Evolutionary conservation across 345 rosid genomes (phyloP), one percentile per base, ranked within the genome.

Genomic region (Luvunga scandens): DNA sequence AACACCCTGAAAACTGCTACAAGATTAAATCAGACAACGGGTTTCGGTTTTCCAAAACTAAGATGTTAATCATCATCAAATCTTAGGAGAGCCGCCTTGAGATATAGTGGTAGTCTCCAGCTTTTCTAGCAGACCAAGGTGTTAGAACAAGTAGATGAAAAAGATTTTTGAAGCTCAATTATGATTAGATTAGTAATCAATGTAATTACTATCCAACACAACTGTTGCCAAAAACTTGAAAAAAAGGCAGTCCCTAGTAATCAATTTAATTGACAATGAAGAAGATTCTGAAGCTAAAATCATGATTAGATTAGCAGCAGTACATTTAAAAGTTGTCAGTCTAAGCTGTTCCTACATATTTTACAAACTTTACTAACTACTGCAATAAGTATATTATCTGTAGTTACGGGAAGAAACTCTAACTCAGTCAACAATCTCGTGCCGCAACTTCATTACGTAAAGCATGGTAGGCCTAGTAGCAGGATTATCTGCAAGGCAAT

Each of bases 391-490:
- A 9, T 69, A 19, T 60, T 63, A 24, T 34, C 45, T n/a, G 45
- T 4, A 71, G 22, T 30, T 66, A 82, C 30, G 2, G 13, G 28
- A 31, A 36, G 60, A 24, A 24, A 14, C 27, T 61, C 74, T 67
- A 38, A 16, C 12, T 77, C 67, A 75, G 27, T 72, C 84, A 59
- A 78, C 84, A 9, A 90, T 87, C 72, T 89, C 91, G 67, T 83
- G 85, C 10, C 92, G 86, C 60, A 72, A 80, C 86, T 87, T 90
- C 55, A 89, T 59, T 25, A 90, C 95, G 7, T 89, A 82, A 24
- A 82, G 87, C 97, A 94, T 94, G n/a, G 84, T 88, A 6, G 95
- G 99, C 61, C 99, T 81, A 21, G 81, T 78, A 25, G 87, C 91
- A 3, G 98, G 98, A 83, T 91, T 86, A 34, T 91, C 95, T 8